Percentiles rank a stretch among this genome's conserved stretches.
Evolutionary conservation across 1,284 basidiomycete genomes (phyloP).

Genomic region (Inonotus obliquus): DNA sequence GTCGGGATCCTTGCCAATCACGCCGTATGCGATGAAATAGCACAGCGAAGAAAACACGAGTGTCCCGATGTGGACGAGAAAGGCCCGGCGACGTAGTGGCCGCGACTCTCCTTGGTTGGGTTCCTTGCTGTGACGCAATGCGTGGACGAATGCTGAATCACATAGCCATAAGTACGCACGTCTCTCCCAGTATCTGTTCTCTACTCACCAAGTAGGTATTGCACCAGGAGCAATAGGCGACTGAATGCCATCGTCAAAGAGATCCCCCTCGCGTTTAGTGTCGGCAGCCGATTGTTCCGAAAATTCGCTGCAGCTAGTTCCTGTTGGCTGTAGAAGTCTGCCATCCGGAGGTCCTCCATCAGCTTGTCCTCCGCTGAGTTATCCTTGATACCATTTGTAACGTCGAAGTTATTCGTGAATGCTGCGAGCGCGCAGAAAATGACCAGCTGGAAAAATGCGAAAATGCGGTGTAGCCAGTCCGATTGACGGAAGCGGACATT

Average conservation of each 20-base stretch:
- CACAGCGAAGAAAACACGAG: conserved; percentile 13
- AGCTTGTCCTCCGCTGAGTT: neutral
- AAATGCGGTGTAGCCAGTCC: conserved; percentile 17
- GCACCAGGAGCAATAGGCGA: conserved; percentile 16
- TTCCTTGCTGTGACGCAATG: neutral
- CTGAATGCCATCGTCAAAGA: conserved; percentile 18
- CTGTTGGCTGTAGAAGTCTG: neutral
- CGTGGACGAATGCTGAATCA: neutral
- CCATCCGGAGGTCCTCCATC: neutral
- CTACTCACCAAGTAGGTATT: conserved; percentile 17
- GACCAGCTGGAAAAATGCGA: conserved; percentile 17
- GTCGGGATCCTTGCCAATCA: neutral
- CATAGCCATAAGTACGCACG: neutral
- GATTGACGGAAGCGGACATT: conserved; percentile 17
- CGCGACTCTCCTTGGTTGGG: neutral
- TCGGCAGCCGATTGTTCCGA: conserved; percentile 8
- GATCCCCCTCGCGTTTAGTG: conserved; percentile 17
- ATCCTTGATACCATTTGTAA: conserved; percentile 5
- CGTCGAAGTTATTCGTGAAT: conserved; percentile 19
- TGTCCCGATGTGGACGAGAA: conserved; percentile 13
- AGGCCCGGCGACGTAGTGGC: neutral
- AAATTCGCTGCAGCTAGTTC: conserved; percentile 1
- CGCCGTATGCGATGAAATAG: conserved; percentile 13
- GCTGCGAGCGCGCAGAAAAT: conserved; percentile 18
- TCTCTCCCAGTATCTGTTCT: neutral